Conservation (phyloP, 371 early-diverging fungal genomes). For the Apophysomyces ossiformis region DNA sequence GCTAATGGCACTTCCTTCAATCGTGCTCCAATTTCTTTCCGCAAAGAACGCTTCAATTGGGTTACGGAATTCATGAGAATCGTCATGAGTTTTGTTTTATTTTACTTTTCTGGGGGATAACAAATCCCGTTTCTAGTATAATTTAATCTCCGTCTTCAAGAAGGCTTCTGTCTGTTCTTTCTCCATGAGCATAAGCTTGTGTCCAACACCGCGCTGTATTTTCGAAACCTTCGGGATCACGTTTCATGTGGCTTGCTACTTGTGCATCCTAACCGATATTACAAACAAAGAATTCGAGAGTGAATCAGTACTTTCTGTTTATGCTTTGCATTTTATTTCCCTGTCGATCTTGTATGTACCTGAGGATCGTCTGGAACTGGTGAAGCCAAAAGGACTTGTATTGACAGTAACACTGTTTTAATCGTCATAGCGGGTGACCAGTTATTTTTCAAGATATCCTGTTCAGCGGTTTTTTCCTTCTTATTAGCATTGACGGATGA, state of each 20-base stretch:
- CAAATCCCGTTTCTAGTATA: not conserved
- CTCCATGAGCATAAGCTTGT: conserved; percentile 1
- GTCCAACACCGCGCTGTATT: conserved; percentile 1
- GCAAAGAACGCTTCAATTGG: conserved; percentile 21
- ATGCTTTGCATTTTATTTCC: too few species aligned
- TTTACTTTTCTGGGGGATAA: not conserved
- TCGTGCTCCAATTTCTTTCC: conserved; percentile 16
- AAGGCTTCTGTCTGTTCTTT: not conserved
- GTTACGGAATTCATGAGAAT: too few species aligned
- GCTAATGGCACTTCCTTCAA: not conserved
- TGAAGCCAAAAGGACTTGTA: conserved; percentile 1
- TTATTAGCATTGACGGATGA: too few species aligned
- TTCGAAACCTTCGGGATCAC: conserved; percentile 1
- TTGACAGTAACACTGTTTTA: not conserved
- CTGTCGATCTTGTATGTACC: not conserved
- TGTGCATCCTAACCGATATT: not conserved
- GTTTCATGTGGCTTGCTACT: not conserved
- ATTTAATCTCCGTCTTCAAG: conserved; percentile 1
- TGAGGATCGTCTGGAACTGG: conserved; percentile 4
- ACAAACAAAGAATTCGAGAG: not conserved
- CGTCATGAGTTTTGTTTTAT: too few species aligned
- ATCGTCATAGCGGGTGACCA: conserved; percentile 6
- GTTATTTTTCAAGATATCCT: conserved; percentile 6
- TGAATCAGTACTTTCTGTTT: too few species aligned
- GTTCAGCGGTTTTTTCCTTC: not conserved